phyloP scores from a whole-genome alignment of 306 rosid species.

The Mimosa pudica region DNA sequence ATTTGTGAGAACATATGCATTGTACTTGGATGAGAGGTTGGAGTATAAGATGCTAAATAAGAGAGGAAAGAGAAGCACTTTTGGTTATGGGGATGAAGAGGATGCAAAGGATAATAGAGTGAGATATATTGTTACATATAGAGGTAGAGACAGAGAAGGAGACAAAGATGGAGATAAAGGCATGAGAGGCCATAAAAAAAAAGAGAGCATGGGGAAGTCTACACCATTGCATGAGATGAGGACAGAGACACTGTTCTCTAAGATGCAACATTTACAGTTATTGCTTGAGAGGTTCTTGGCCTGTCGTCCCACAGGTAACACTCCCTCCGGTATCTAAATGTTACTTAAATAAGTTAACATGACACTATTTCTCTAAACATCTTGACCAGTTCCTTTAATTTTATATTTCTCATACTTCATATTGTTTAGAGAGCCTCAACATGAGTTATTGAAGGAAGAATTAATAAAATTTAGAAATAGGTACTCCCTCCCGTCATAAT shows the following conservation, averaged over 20 bases:
- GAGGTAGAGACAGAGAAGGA: neutral
- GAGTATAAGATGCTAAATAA: constrained; percentile 80
- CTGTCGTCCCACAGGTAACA: constrained; percentile 82
- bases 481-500: no score
- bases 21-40: constrained; percentile 79
- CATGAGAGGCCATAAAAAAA: neutral
- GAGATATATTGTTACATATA: neutral
- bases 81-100: constrained; percentile 53
- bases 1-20: constrained; percentile 70
- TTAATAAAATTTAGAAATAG: no score
- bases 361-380: no score
- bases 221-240: constrained; percentile 59
- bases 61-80: constrained; percentile 60
- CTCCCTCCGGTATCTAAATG: no score
- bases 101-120: constrained; percentile 25
- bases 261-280: constrained; percentile 76
- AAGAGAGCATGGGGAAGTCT: constrained; percentile 24
- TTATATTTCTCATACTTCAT: no score
- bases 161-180: constrained; percentile 15
- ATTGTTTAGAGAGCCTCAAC: no score
- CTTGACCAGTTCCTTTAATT: no score
- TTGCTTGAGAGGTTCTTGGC: constrained; percentile 82
- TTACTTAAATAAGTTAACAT: no score
- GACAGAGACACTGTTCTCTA: constrained; percentile 59
- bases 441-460: accelerated